phyloP scores from a whole-genome alignment of 2,329 filamentous ascomycete species.

The Teratosphaeria epicoccoides region DNA sequence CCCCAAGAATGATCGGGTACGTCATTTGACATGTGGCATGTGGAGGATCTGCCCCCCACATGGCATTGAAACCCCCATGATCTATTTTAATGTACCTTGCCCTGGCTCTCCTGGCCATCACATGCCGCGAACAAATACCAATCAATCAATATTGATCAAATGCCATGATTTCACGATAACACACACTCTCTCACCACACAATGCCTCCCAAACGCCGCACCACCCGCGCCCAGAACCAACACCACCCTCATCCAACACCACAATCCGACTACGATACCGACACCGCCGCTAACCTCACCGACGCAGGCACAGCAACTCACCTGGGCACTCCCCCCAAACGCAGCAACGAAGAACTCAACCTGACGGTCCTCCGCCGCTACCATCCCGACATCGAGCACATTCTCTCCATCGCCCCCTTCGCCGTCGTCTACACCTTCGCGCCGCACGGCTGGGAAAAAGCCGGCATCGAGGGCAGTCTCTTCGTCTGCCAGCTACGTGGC shows the following conservation, averaged over 20 bases:
- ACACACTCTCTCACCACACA: neutral
- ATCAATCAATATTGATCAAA: neutral
- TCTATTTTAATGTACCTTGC: no score
- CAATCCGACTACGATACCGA: conserved; percentile 45
- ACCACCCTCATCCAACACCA: conserved; percentile 8
- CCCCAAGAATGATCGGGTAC: neutral
- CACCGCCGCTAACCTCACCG: conserved; percentile 24
- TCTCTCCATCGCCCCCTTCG: conserved; percentile 71
- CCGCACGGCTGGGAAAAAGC: conserved; percentile 71
- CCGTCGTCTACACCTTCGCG: conserved; percentile 74
- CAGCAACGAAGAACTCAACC: conserved; percentile 77
- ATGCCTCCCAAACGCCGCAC: conserved; percentile 12
- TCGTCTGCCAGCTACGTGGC: conserved; percentile 59
- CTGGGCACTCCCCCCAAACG: conserved; percentile 41
- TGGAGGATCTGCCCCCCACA: neutral
- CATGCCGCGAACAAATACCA: neutral
- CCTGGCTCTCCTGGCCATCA: neutral
- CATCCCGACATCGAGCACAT: conserved; percentile 58
- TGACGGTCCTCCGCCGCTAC: conserved; percentile 72
- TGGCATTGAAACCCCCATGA: no score
- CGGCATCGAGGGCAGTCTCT: conserved; percentile 76
- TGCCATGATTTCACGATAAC: neutral
- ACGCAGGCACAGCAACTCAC: conserved; percentile 14
- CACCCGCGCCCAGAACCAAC: conserved; percentile 8
- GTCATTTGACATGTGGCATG: neutral